Conservation (phyloP, 208 protist genomes). For the Naegleria gruberi region DNA sequence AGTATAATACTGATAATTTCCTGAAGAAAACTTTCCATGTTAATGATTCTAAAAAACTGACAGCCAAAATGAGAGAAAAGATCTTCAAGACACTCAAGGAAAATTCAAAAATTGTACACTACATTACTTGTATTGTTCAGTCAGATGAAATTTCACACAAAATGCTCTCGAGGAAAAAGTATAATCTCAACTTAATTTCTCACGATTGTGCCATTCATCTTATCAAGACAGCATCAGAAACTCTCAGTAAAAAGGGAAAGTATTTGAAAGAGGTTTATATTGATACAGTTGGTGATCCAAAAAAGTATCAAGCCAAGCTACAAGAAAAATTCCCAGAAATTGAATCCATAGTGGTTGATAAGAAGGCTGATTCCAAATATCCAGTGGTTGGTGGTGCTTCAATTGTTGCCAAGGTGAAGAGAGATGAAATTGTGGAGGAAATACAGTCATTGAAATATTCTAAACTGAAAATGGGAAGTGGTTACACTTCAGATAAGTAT, state of each 20-base stretch:
- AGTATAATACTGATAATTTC: slow-evolving; percentile 52
- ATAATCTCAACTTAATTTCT: slow-evolving; percentile 72
- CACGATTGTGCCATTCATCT: slow-evolving; percentile 68
- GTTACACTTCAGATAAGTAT: slow-evolving; percentile 27
- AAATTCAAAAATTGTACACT: neutral
- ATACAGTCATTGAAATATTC: neutral
- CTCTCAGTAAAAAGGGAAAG: neutral
- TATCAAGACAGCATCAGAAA: slow-evolving; percentile 49
- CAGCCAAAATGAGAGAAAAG: neutral
- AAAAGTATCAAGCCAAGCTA: slow-evolving; percentile 63
- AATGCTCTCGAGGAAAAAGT: slow-evolving; percentile 39
- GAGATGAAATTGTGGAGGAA: slow-evolving; percentile 13
- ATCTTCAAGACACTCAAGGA: neutral
- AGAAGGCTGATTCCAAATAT: slow-evolving; percentile 78
- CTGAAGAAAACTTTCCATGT: slow-evolving; percentile 61
- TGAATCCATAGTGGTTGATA: slow-evolving; percentile 57
- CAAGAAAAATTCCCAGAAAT: slow-evolving; percentile 67
- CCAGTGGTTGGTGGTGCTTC: slow-evolving; percentile 79
- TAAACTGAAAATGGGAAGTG: slow-evolving; percentile 4
- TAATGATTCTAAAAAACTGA: slow-evolving; percentile 45
- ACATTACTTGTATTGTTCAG: slow-evolving; percentile 47
- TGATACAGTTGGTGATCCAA: slow-evolving; percentile 77
- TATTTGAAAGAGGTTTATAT: slow-evolving; percentile 74
- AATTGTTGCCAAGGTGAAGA: slow-evolving; percentile 72
- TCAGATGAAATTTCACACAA: slow-evolving; percentile 29